Conservation (phyloP, 257 asterid genomes). For the Nicotiana paniculata region DNA sequence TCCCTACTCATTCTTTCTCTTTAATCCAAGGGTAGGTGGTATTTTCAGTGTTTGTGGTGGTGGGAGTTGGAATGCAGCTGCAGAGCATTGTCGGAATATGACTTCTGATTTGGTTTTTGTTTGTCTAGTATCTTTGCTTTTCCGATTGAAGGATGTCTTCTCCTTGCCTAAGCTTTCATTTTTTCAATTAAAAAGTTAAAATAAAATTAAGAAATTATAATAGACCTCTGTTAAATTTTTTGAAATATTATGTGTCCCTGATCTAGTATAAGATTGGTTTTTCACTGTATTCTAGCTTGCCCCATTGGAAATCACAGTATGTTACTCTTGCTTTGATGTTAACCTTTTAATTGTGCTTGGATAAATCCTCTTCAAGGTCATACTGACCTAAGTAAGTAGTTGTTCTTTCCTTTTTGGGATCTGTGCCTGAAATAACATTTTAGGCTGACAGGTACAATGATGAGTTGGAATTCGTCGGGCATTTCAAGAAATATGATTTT, state of each 20-base stretch:
- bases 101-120: neutral
- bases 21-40: neutral
- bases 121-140: too few relatives aligned
- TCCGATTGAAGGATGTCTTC: too few relatives aligned
- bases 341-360: neutral
- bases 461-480: neutral
- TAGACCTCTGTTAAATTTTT: neutral
- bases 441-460: neutral
- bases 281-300: neutral
- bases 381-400: neutral
- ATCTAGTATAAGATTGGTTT: neutral
- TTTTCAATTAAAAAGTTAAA: too few relatives aligned
- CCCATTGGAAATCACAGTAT: neutral
- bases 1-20: neutral
- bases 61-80: neutral
- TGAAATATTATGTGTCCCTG: neutral
- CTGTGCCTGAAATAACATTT: neutral
- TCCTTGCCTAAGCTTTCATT: too few relatives aligned
- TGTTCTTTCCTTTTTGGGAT: neutral
- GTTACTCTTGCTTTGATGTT: neutral
- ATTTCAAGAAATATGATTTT: neutral
- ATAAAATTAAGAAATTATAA: neutral
- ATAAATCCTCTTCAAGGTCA: neutral
- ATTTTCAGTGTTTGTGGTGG: neutral
- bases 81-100: neutral